Base-by-base conservation (phyloP, 1,139 yeast genomes). In the Pichia sp. region DNA sequence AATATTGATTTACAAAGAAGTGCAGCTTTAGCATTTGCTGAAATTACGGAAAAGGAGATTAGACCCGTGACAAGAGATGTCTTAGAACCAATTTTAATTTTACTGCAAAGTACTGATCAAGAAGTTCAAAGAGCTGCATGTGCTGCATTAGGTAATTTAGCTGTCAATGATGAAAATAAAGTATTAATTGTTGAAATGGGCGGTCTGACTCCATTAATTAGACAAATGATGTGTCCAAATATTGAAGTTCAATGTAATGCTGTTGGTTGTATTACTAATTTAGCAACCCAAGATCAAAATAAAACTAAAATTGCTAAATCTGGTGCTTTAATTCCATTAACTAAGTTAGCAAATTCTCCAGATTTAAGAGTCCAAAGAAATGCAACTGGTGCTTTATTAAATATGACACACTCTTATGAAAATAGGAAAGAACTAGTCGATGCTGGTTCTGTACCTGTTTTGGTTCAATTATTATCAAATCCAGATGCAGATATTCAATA, bases 171-270 rank as follows among this genome's bases (percentile, higher is more conserved):
- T 58, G 96, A 87, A 50, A 91, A 93, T 66, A 91, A 91, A 62
- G 76, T 84, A 22, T 71, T 91, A 41, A 91, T 93, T 50, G 98
- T 91, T 26, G 96, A 89, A 59, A 87, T 93, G 96, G 97, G 97
- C 25, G 98, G 98, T 2, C 73, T 91, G 47, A 96, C 89, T 52
- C 97, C 97, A 9, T 74, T 91, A 41, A 91, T 91, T 55, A 81
- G 94, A 62, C 98, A 93, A 65, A 91, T 91, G 99, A 82, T 87
- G 83, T 83, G 95, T 34, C 78, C 94, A 44, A 91, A 93, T 57
- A 94, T 91, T 47, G 99, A 91, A 62, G 98, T 93, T 30, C 98
- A 93, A 65, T 91, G 99, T 64, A 91, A 91, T 60, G 98, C 99
- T 4, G 98, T 93, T 43, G 99, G 99, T 9, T 93, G 98, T 62